These are phyloP conservation scores for Phytophthora brassicae DNA, from an alignment of 352 stramenopile genomes.

Conservation along the genomic window DNA sequence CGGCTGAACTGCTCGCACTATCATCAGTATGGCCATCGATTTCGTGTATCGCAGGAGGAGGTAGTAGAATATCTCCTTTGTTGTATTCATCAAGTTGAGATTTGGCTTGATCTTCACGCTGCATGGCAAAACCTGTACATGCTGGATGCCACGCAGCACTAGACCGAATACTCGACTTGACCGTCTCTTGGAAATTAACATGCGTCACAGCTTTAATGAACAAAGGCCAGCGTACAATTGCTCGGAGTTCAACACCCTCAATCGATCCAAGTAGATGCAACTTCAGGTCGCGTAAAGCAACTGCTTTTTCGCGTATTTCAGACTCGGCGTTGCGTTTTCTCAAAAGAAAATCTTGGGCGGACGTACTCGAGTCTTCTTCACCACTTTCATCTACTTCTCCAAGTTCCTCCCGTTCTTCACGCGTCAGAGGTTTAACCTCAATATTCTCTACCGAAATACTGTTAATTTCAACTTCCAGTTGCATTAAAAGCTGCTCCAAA, in stretches of 20 bases:
- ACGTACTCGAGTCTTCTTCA: neutral
- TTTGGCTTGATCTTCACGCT: constrained; percentile 27
- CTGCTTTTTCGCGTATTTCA: constrained; percentile 38
- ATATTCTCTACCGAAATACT: constrained; percentile 6
- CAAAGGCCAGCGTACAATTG: constrained; percentile 49
- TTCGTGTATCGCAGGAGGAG: constrained; percentile 55
- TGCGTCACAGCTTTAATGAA: constrained; percentile 57
- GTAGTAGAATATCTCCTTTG: constrained; percentile 53
- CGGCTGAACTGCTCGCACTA: constrained; percentile 66
- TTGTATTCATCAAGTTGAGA: constrained; percentile 39
- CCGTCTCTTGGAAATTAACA: constrained; percentile 45
- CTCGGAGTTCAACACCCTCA: constrained; percentile 55
- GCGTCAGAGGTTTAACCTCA: neutral
- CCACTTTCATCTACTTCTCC: constrained; percentile 10
- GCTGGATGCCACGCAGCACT: constrained; percentile 46
- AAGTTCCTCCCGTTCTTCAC: constrained; percentile 10
- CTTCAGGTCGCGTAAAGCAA: constrained; percentile 38
- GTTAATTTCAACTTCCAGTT: constrained; percentile 48
- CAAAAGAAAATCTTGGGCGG: constrained; percentile 22
- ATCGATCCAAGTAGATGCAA: constrained; percentile 59
- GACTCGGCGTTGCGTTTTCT: constrained; percentile 23
- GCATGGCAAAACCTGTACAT: constrained; percentile 57
- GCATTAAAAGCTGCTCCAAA: constrained; percentile 38
- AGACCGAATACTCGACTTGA: constrained; percentile 19
- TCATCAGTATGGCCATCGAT: constrained; percentile 83